Evolutionary conservation across 2,329 filamentous ascomycete genomes (phyloP).

Genomic region (Microdochium bolleyi): DNA sequence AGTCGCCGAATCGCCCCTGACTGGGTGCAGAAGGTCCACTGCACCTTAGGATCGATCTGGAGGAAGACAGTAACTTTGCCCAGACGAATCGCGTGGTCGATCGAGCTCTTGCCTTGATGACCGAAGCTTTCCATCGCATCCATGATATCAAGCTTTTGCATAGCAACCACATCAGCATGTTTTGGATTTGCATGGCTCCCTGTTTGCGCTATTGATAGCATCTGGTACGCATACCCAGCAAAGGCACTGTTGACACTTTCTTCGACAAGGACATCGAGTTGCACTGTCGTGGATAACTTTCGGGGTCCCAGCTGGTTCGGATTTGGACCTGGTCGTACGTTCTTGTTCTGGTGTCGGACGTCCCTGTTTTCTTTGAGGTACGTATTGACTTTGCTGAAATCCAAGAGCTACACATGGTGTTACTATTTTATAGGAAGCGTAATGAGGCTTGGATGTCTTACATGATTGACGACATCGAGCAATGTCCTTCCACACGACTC

Average conservation of each 20-base stretch:
- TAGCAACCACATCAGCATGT: not conserved
- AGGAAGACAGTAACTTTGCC: not conserved
- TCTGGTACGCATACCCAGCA: constrained; percentile 32
- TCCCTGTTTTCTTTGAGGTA: not conserved
- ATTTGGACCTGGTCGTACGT: not conserved
- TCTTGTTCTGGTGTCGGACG: not conserved
- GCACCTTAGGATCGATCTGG: not conserved
- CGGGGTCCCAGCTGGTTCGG: not conserved
- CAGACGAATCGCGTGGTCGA: not conserved
- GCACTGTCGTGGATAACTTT: not conserved
- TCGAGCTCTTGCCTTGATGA: not conserved
- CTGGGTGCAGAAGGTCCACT: not conserved
- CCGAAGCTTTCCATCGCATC: not conserved
- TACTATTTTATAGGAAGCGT: not conserved
- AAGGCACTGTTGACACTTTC: constrained; percentile 39
- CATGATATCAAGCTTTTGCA: not conserved
- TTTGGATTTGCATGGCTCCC: not conserved
- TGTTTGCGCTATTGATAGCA: not conserved
- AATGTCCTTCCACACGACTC: constrained; percentile 42
- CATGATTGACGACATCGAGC: constrained; percentile 27
- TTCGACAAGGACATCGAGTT: constrained; percentile 23
- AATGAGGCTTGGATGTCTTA: constrained; percentile 20
- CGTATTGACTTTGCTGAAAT: not conserved
- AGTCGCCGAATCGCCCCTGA: constrained; percentile 19
- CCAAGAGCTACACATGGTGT: not conserved